These are phyloP conservation scores for Monosporascus sp. DNA, from an alignment of 2,329 filamentous ascomycete genomes.

Conservation along the genomic window DNA sequence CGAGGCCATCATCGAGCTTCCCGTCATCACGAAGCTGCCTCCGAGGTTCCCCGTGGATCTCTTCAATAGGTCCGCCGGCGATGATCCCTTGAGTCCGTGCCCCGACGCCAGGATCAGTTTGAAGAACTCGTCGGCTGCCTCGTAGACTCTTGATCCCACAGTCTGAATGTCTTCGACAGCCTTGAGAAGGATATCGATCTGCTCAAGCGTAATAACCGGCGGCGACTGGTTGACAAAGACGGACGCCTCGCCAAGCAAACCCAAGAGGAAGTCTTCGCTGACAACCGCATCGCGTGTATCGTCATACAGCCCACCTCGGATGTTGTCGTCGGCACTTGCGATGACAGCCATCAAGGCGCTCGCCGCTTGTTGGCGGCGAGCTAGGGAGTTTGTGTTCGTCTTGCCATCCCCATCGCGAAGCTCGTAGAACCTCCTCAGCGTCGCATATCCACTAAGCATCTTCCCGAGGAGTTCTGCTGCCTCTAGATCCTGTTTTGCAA, in stretches of 20 bases:
- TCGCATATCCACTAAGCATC: conserved; percentile 87
- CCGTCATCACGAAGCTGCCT: conserved; percentile 62
- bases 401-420: conserved; percentile 60
- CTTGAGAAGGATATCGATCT: conserved; percentile 63
- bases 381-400: conserved; percentile 42
- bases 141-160: conserved; percentile 65
- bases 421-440: conserved; percentile 83
- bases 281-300: conserved; percentile 74
- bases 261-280: conserved; percentile 79
- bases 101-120: conserved; percentile 67
- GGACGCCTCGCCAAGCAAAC: conserved; percentile 76
- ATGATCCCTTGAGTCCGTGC: conserved; percentile 53
- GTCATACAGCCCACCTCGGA: conserved; percentile 86
- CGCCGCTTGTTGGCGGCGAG: conserved; percentile 63
- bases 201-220: conserved; percentile 57
- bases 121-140: conserved; percentile 73
- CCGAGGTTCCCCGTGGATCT: conserved; percentile 42
- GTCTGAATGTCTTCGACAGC: conserved; percentile 64
- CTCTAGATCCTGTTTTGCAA: conserved; percentile 70
- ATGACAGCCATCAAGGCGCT: conserved; percentile 76
- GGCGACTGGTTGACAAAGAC: conserved; percentile 61
- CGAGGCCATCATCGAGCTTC: conserved; percentile 64
- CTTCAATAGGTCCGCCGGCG: conserved; percentile 61
- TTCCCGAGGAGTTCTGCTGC: conserved; percentile 79
- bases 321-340: conserved; percentile 80